Percentiles rank a stretch among this genome's conserved stretches.
These are phyloP conservation scores for Acanthamoeba healyi DNA, from an alignment of 208 protist genomes.

Conservation along the genomic window DNA sequence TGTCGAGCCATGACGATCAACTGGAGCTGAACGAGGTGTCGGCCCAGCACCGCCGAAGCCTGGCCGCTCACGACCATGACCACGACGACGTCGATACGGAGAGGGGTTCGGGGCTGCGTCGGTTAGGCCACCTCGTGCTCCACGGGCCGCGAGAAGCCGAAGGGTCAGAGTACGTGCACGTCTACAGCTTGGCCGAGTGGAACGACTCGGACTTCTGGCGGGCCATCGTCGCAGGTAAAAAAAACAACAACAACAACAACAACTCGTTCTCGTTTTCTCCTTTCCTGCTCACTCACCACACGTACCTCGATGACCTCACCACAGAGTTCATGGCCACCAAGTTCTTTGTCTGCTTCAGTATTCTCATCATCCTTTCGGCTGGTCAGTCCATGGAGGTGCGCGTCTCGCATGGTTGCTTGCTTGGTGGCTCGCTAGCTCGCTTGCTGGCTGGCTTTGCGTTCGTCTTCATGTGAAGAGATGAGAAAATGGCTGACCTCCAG, in stretches of 20 bases:
- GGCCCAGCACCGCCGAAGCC: too few species aligned
- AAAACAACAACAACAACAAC: too few species aligned
- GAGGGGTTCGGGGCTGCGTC: neutral
- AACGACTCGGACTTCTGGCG: conserved; percentile 5
- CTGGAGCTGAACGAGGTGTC: too few species aligned
- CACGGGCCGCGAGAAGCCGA: neutral
- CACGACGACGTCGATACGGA: neutral
- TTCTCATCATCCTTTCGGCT: conserved; percentile 16
- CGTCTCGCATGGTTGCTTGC: too few species aligned
- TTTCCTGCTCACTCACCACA: too few species aligned
- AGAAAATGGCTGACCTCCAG: too few species aligned
- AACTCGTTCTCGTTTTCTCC: too few species aligned
- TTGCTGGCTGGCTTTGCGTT: too few species aligned
- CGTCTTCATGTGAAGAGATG: too few species aligned
- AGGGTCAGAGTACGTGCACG: neutral
- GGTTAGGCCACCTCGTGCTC: neutral
- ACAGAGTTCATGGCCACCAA: conserved; percentile 20
- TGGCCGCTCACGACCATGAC: neutral
- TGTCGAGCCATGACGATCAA: too few species aligned
- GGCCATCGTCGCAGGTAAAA: conserved; percentile 1
- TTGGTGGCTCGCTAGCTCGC: too few species aligned
- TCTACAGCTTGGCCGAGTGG: conserved; percentile 33
- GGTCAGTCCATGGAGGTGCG: neutral
- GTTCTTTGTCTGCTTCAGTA: conserved; percentile 49
- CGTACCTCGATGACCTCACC: too few species aligned